Evolutionary conservation across 305 asterid species (phyloP).

Genomic region (Solanum hybrid): DNA sequence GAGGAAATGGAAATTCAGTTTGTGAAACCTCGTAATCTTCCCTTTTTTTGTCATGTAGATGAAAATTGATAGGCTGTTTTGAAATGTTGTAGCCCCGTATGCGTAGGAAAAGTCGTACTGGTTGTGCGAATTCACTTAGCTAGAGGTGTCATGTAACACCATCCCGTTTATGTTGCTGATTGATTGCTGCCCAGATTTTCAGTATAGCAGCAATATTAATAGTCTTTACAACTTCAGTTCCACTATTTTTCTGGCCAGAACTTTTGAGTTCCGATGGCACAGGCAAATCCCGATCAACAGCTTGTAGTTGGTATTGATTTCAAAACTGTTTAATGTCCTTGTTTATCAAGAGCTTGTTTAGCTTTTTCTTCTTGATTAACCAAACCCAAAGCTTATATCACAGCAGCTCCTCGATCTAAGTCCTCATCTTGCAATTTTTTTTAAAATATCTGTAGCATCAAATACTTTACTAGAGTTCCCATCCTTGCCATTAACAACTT

Average conservation of each 20-base stretch:
- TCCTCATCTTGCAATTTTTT: neutral
- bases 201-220: neutral
- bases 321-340: neutral
- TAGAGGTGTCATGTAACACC: too few species aligned
- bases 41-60: too few species aligned
- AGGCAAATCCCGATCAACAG: neutral
- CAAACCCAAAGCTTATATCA: neutral
- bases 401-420: neutral
- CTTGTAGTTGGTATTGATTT: neutral
- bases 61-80: too few species aligned
- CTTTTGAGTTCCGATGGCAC: neutral
- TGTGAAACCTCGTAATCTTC: too few species aligned
- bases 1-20: neutral
- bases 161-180: neutral
- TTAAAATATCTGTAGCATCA: neutral
- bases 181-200: neutral
- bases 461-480: neutral
- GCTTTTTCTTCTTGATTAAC: too few species aligned
- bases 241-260: neutral
- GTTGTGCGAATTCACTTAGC: too few species aligned
- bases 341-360: neutral
- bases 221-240: neutral
- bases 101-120: too few species aligned
- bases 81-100: too few species aligned
- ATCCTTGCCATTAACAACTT: neutral